These are phyloP conservation scores for Sphaerulina populicola DNA, from an alignment of 2,329 filamentous ascomycete species.

Conservation along the genomic window DNA sequence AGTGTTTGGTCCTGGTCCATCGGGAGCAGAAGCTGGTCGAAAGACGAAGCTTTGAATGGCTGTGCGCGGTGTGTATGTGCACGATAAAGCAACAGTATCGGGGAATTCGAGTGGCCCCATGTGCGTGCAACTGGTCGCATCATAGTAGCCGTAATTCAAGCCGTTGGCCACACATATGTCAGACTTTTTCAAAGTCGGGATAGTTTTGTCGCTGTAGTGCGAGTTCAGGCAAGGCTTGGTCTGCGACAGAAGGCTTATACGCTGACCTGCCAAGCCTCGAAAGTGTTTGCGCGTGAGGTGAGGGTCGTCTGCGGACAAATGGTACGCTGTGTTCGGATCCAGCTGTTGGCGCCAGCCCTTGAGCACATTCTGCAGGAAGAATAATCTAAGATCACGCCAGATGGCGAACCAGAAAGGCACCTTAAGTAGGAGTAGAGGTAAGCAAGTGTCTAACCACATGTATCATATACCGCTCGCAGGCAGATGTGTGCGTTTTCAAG, in stretches of 20 bases:
- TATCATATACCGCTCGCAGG: too few species aligned
- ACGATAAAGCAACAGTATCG: slow-evolving; percentile 22
- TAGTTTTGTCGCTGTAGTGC: slow-evolving; percentile 40
- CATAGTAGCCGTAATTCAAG: slow-evolving; percentile 44
- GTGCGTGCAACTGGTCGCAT: slow-evolving; percentile 25
- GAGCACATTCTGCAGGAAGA: slow-evolving; percentile 17
- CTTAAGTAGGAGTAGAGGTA: too few species aligned
- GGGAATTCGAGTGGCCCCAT: slow-evolving; percentile 4
- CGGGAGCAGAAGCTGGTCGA: slow-evolving; percentile 2
- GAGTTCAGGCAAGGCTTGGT: slow-evolving; percentile 43
- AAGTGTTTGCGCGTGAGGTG: slow-evolving; percentile 14
- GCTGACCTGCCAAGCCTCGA: not conserved
- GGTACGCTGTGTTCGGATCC: slow-evolving; percentile 1
- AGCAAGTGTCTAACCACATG: too few species aligned
- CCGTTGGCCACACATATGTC: slow-evolving; percentile 43
- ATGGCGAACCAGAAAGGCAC: slow-evolving; percentile 39
- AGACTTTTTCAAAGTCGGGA: slow-evolving; percentile 36
- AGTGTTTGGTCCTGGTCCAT: slow-evolving; percentile 20
- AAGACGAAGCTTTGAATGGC: slow-evolving; percentile 22
- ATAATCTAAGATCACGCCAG: slow-evolving; percentile 42
- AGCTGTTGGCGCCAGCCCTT: not conserved
- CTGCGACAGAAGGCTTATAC: slow-evolving; percentile 36
- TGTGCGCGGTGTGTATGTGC: slow-evolving; percentile 31
- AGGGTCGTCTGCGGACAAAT: slow-evolving; percentile 17
- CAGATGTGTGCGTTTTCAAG: too few species aligned